These are phyloP conservation scores for Nitzschia sp. DNA, from an alignment of 108 stramenopile species.

Conservation along the genomic window DNA sequence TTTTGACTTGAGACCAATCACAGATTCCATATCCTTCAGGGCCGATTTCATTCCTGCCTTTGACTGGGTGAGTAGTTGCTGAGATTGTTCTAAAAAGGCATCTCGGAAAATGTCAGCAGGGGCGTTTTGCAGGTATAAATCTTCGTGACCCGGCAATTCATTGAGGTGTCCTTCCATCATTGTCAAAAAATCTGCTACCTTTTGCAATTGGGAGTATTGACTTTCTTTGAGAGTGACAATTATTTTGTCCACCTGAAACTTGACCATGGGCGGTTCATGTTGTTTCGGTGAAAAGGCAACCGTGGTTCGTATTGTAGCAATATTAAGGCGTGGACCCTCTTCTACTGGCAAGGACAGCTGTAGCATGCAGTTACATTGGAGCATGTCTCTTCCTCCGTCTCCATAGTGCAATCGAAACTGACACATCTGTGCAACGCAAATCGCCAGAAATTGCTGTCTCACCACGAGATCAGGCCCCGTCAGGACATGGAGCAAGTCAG, in stretches of 20 bases:
- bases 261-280: conserved; percentile 44
- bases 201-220: not conserved
- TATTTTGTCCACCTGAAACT: conserved; percentile 22
- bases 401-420: conserved; percentile 45
- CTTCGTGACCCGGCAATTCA: conserved; percentile 11
- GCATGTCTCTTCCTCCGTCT: conserved; percentile 25
- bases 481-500: conserved; percentile 72
- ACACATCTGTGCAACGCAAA: conserved; percentile 53
- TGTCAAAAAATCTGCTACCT: conserved; percentile 28
- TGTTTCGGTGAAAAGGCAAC: conserved; percentile 61
- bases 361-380: conserved; percentile 34
- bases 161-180: conserved; percentile 23
- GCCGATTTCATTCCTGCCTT: conserved; percentile 47
- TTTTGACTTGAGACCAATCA: conserved; percentile 38
- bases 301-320: conserved; percentile 49
- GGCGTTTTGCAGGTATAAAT: conserved; percentile 14
- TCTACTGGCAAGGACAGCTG: conserved; percentile 31
- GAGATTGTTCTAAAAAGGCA: conserved; percentile 49
- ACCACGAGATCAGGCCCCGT: conserved; percentile 49
- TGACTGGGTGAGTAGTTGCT: conserved; percentile 22
- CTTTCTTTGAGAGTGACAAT: conserved; percentile 20
- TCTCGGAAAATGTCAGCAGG: conserved; percentile 53
- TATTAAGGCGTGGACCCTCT: conserved; percentile 35
- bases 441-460: conserved; percentile 56
- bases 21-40: conserved; percentile 44